Evolutionary conservation across 768 basidiomycete genomes (phyloP).

Genomic region (Nidula microcarpa): DNA sequence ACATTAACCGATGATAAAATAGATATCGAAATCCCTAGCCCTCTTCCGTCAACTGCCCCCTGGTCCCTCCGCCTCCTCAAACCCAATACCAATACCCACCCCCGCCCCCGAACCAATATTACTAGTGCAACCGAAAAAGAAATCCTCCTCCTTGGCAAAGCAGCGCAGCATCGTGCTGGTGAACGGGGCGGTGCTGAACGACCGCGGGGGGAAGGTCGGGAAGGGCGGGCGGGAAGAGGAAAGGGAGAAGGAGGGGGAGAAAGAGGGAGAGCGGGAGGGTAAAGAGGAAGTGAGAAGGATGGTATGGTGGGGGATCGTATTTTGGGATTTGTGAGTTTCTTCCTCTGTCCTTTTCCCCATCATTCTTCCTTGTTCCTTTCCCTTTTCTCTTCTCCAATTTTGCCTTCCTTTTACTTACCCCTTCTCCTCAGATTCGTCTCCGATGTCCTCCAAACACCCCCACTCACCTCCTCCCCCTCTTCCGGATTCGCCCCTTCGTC

Average conservation of each 20-base stretch:
- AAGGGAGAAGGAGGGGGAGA: neutral
- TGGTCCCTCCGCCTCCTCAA: no score
- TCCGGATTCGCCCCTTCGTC: neutral
- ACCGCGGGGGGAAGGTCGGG: conserved; percentile 43
- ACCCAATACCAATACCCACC: no score
- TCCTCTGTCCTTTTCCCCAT: neutral
- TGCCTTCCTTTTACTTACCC: conserved; percentile 2
- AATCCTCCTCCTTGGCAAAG: no score
- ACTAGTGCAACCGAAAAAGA: no score
- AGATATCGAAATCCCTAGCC: no score
- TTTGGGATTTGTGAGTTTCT: conserved; percentile 69
- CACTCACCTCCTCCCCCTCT: conserved; percentile 53
- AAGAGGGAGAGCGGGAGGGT: conserved; percentile 7
- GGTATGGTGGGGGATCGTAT: conserved; percentile 81
- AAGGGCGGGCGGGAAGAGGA: conserved; percentile 20
- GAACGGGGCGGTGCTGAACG: conserved; percentile 17
- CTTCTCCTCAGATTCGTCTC: conserved; percentile 56
- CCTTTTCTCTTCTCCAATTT: conserved; percentile 1
- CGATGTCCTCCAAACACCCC: conserved; percentile 61
- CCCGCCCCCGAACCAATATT: no score
- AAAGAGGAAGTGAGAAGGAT: conserved; percentile 25
- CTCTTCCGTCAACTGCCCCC: no score
- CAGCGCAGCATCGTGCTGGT: no score
- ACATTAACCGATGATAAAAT: no score
- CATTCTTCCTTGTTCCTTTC: neutral